Evolutionary conservation across 2,329 filamentous ascomycete genomes (phyloP).

Genomic region (Diaporthe sp.): DNA sequence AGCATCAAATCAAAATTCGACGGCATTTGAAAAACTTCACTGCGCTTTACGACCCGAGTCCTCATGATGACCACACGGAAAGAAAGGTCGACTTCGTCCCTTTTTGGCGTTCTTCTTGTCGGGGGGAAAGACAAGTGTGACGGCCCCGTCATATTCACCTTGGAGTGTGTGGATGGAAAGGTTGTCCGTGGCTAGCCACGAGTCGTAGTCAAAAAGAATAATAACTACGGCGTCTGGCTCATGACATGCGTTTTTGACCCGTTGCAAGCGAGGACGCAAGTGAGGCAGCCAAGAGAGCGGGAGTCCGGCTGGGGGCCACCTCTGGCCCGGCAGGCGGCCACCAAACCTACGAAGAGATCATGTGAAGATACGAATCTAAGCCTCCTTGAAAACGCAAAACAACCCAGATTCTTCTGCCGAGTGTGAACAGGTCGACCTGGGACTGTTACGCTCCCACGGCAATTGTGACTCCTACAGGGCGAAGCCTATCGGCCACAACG

Average conservation of each 20-base stretch:
- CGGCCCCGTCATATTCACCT: constrained; percentile 35
- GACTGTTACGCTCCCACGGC: neutral
- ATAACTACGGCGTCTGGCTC: constrained; percentile 40
- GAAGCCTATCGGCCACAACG: neutral
- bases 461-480: neutral
- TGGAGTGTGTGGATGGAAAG: constrained; percentile 39
- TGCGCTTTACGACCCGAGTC: constrained; percentile 44
- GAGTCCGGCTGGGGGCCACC: neutral
- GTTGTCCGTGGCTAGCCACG: constrained; percentile 42
- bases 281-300: constrained; percentile 9
- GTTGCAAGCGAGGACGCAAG: constrained; percentile 17
- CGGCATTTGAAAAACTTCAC: constrained; percentile 44
- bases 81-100: constrained; percentile 41
- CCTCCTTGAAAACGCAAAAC: neutral
- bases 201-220: constrained; percentile 41
- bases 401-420: neutral
- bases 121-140: constrained; percentile 37
- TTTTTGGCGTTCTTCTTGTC: constrained; percentile 43
- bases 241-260: constrained; percentile 29
- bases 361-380: constrained; percentile 22
- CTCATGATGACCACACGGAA: constrained; percentile 41
- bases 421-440: neutral
- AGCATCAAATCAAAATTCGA: constrained; percentile 47
- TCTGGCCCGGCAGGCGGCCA: neutral
- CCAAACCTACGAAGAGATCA: constrained; percentile 13